These are phyloP conservation scores for Parachlorella kessleri DNA, from an alignment of 139 green algal genomes.

Conservation along the genomic window DNA sequence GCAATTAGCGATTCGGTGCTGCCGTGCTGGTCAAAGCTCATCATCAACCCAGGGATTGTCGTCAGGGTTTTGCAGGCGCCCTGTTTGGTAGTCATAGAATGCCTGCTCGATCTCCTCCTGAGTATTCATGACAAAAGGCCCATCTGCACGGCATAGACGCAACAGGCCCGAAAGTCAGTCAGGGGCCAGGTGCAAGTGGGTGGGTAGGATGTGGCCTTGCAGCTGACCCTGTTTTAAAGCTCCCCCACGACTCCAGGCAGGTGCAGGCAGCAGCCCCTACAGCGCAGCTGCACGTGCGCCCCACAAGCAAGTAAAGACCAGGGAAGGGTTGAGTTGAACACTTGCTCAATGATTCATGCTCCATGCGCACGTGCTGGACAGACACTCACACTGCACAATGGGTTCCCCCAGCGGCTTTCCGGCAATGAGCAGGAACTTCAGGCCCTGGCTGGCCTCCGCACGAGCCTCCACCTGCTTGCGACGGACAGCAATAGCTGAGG, in stretches of 20 bases:
- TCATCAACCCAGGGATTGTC: slow-evolving; percentile 76
- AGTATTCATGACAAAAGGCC: slow-evolving; percentile 89
- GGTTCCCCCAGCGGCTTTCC: slow-evolving; percentile 86
- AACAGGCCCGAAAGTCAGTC: too few relatives aligned
- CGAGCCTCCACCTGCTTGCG: slow-evolving; percentile 23
- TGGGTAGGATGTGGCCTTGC: background rate
- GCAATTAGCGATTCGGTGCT: too few relatives aligned
- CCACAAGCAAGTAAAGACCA: slow-evolving; percentile 1
- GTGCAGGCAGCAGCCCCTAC: background rate
- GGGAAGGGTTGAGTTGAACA: too few relatives aligned
- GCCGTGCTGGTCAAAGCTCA: slow-evolving; percentile 40
- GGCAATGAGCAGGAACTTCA: slow-evolving; percentile 84
- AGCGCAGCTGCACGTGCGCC: background rate
- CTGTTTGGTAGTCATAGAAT: slow-evolving; percentile 72
- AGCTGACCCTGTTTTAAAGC: too few relatives aligned
- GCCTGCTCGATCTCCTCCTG: slow-evolving; percentile 74
- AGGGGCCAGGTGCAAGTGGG: background rate
- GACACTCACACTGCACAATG: slow-evolving; percentile 74
- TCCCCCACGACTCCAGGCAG: background rate
- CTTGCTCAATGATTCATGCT: background rate
- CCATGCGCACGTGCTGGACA: background rate
- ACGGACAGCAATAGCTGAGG: too few relatives aligned
- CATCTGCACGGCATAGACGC: slow-evolving; percentile 17
- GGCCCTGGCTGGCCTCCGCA: slow-evolving; percentile 8
- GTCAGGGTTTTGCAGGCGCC: slow-evolving; percentile 69